These are phyloP conservation scores for Hippophae gyantsensis DNA, from an alignment of 306 rosid species.

Conservation along the genomic window DNA sequence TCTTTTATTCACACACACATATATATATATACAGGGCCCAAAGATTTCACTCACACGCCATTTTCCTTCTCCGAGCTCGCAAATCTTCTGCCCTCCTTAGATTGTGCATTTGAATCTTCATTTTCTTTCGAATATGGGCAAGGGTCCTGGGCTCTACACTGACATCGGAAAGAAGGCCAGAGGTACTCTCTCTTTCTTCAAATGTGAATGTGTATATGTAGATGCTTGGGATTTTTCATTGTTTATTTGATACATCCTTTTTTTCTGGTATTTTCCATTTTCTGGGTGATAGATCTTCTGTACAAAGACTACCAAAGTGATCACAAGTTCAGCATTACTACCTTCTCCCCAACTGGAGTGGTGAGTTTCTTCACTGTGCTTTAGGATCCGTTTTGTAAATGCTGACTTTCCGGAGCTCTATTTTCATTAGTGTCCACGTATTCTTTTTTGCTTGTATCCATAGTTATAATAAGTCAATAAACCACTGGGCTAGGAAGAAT, in stretches of 20 bases:
- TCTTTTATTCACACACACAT: slow-evolving; percentile 12
- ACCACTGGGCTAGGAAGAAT: neutral
- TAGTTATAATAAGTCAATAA: neutral
- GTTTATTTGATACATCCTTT: neutral
- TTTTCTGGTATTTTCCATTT: slow-evolving; percentile 39
- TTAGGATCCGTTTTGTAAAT: neutral
- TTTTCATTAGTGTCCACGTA: slow-evolving; percentile 1
- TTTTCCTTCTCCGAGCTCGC: too few relatives aligned
- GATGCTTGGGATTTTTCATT: neutral
- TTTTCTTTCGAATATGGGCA: slow-evolving; percentile 41
- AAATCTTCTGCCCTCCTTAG: too few relatives aligned
- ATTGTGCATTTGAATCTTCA: slow-evolving; percentile 17
- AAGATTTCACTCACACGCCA: too few relatives aligned
- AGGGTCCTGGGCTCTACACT: slow-evolving; percentile 50
- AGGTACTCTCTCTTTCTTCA: slow-evolving; percentile 32
- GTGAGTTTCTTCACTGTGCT: slow-evolving; percentile 21
- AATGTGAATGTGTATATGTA: neutral
- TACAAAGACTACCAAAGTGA: slow-evolving; percentile 48
- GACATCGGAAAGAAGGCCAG: slow-evolving; percentile 61
- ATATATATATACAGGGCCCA: too few relatives aligned
- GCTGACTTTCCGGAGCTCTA: neutral
- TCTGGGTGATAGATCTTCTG: slow-evolving; percentile 42
- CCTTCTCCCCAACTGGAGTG: slow-evolving; percentile 94
- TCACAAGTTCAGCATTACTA: slow-evolving; percentile 80
- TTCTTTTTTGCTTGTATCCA: neutral